Conservation (phyloP, 495 filamentous ascomycete genomes). For the Thozetella sp. region DNA sequence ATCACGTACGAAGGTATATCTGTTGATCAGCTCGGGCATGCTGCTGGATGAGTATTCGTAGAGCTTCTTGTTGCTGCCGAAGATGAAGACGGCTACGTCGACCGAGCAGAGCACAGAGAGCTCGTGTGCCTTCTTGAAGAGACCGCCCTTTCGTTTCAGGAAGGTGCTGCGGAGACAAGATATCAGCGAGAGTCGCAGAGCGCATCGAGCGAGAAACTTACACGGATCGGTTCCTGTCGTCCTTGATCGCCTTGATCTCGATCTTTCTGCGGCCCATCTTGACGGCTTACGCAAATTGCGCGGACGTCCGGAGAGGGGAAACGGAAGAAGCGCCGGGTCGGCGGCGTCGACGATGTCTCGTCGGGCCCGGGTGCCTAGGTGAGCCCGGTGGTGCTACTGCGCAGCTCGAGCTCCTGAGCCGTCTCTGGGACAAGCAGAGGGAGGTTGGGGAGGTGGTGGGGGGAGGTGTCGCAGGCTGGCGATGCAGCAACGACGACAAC, state of each 20-base stretch:
- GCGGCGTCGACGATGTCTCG: neutral
- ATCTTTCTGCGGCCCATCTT: conserved; percentile 77
- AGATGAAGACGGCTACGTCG: conserved; percentile 98
- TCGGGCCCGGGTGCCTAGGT: neutral
- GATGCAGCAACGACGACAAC: neutral
- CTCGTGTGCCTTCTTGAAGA: conserved; percentile 99
- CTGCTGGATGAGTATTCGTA: conserved; percentile 96
- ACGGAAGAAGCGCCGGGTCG: conserved; percentile 6
- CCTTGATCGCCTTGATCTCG: conserved; percentile 99
- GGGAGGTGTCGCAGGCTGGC: neutral
- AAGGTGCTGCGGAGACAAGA: conserved; percentile 90
- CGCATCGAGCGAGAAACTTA: conserved; percentile 61
- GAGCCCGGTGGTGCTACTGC: neutral
- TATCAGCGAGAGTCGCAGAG: conserved; percentile 53
- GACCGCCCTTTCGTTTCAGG: conserved; percentile 94
- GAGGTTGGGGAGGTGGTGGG: neutral
- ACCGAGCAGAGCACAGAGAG: conserved; percentile 96
- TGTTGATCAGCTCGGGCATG: conserved; percentile 83
- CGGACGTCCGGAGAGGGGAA: neutral
- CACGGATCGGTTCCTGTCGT: conserved; percentile 98
- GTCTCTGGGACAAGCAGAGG: neutral
- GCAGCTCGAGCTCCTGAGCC: neutral
- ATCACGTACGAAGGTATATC: conserved; percentile 84
- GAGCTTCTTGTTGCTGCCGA: conserved; percentile 96
- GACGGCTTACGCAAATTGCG: conserved; percentile 12